Evolutionary conservation across 306 rosid genomes (phyloP), one percentile per base, ranked within the genome.

Genomic region (Dalbergia cochinchinensis): DNA sequence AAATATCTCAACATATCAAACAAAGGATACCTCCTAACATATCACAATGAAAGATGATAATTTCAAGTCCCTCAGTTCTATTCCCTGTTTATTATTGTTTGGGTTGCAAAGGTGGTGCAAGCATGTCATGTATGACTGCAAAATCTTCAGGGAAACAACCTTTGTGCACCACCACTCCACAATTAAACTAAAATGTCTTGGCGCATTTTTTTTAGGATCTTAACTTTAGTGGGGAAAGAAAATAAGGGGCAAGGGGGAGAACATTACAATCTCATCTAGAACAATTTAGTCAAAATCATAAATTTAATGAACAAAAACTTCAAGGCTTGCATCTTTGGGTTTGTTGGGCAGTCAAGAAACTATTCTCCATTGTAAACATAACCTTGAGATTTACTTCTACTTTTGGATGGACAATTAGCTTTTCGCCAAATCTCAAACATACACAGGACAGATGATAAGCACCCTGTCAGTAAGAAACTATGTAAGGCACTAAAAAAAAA

Each of bases 371-470:
- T 20, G 63, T 20, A 58, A 11, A 60, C 3, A 6, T 60, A 26
- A 65, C 7, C 66, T 65, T 57, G 41, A 1, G 55, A 39, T 13
- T 69, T 39, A 37, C 18, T 78, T 64, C 68, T 58, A 20, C n/a
- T 37, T 71, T 58, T 69, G 62, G 45, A 58, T 69, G 62, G 42
- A 71, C 47, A 71, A 71, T 20, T 71, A 61, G 35, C 11, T 61
- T 20, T 51, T 37, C 65, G 39, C 78, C 54, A 61, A 35, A 79
- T 62, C 47, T 53, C 13, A 37, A 80, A 62, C 58, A 71, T 47
- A 79, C 73, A 64, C 11, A 62, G 62, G 35, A 51, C 59, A 55
- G 4, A 65, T 65, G 58, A 4, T 11, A 50, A 58, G 68, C 69
- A 20, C 44, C 62, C 20, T 26, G 8, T n/a, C 22, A n/a, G 47